Percentiles rank a stretch among this genome's conserved stretches.
phyloP scores from a whole-genome alignment of 257 asterid genomes.

The Penstemon newberryi region DNA sequence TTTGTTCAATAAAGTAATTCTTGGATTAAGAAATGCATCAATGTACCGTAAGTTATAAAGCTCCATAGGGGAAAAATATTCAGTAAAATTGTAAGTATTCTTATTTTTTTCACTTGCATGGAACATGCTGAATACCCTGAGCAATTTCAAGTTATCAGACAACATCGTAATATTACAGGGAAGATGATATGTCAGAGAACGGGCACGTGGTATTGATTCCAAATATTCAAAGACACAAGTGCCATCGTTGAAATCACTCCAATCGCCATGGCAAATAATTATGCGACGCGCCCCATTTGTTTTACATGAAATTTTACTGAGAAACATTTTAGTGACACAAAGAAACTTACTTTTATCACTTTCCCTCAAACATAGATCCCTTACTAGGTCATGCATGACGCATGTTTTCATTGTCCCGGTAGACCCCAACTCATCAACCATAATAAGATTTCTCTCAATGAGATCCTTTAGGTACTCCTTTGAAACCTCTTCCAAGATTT shows the following conservation, averaged over 20 bases:
- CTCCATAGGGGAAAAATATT: no score
- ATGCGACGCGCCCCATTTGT: conserved; percentile 1
- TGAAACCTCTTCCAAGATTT: conserved; percentile 26
- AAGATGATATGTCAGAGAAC: not conserved
- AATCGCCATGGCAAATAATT: not conserved
- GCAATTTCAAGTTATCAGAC: not conserved
- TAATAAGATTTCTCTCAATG: conserved; percentile 24
- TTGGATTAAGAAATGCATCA: not conserved
- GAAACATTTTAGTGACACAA: not conserved
- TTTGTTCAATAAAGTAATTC: no score
- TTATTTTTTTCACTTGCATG: no score
- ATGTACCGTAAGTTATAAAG: conserved; percentile 17
- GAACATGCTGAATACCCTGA: not conserved
- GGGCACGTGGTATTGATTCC: not conserved
- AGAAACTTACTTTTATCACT: not conserved
- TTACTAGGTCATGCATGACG: conserved; percentile 23
- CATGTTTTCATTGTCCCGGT: not conserved
- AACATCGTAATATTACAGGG: no score
- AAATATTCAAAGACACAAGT: not conserved
- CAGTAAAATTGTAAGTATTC: not conserved
- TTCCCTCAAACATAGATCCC: conserved; percentile 20
- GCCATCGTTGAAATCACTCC: not conserved
- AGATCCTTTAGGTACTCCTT: conserved; percentile 15
- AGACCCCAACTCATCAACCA: not conserved
- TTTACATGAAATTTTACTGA: not conserved